These are phyloP conservation scores for Aspergillus neotritici DNA, from an alignment of 2,329 filamentous ascomycete genomes.

Conservation along the genomic window DNA sequence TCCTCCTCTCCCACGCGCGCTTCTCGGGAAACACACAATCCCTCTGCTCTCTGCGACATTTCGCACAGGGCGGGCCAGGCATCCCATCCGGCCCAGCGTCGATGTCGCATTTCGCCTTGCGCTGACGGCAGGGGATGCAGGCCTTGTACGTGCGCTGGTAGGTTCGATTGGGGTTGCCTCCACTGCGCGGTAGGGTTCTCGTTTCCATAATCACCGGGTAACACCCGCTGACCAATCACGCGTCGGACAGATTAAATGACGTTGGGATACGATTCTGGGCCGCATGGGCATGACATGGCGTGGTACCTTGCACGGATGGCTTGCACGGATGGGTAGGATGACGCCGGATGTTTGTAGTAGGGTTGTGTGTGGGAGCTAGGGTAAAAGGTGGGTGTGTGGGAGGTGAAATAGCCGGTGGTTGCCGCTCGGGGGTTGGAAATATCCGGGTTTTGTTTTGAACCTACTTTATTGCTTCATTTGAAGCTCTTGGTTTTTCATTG, in stretches of 20 bases:
- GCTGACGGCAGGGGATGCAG: conserved; percentile 48
- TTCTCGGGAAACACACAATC: conserved; percentile 46
- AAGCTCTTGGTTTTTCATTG: too few relatives aligned
- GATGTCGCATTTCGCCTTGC: conserved; percentile 50
- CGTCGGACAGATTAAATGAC: not conserved
- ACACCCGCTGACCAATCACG: conserved; percentile 12
- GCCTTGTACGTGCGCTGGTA: conserved; percentile 53
- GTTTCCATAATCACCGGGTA: conserved; percentile 16
- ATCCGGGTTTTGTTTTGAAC: not conserved
- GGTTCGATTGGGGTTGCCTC: conserved; percentile 25
- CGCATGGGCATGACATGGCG: too few relatives aligned
- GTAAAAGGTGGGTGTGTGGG: not conserved
- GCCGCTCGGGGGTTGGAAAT: conserved; percentile 7
- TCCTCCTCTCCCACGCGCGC: conserved; percentile 37
- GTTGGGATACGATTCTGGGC: too few relatives aligned
- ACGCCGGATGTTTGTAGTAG: not conserved
- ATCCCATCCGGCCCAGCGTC: conserved; percentile 37
- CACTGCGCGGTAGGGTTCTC: conserved; percentile 12
- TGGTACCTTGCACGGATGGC: not conserved
- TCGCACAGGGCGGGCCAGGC: conserved; percentile 40
- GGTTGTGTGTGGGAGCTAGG: conserved; percentile 3
- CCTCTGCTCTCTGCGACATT: conserved; percentile 48
- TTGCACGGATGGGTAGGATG: too few relatives aligned
- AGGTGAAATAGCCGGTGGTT: conserved; percentile 16
- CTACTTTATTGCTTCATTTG: too few relatives aligned